These are phyloP conservation scores for Saturnispora kantuleensis DNA, from an alignment of 805 yeast genomes.

Conservation along the genomic window DNA sequence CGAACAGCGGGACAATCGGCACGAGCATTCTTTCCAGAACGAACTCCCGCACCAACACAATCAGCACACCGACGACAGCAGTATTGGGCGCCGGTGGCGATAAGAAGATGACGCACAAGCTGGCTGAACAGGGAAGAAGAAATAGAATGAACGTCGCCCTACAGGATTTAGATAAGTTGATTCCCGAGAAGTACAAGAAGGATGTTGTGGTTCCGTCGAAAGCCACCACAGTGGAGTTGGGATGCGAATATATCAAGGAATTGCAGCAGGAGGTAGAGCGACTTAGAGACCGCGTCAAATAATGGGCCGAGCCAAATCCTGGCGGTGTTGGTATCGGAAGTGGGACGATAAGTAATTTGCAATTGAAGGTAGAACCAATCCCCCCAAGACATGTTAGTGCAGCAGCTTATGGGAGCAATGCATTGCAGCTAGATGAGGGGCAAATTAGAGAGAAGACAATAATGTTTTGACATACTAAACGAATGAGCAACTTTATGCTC, in stretches of 20 bases:
- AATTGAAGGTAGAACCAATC: neutral
- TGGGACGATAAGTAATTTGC: too few relatives aligned
- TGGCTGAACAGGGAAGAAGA: constrained; percentile 94
- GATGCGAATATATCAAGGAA: constrained; percentile 55
- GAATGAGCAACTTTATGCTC: too few relatives aligned
- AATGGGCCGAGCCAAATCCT: neutral
- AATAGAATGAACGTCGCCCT: constrained; percentile 87
- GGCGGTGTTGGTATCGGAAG: too few relatives aligned
- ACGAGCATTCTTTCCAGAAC: constrained; percentile 8
- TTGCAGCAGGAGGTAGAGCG: constrained; percentile 30
- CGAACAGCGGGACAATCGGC: constrained; percentile 4
- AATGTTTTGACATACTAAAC: too few relatives aligned
- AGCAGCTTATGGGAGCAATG: too few relatives aligned
- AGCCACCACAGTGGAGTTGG: constrained; percentile 92
- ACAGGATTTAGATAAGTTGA: constrained; percentile 55
- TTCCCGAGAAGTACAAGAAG: constrained; percentile 51
- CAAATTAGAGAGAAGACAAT: too few relatives aligned
- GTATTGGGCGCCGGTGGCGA: constrained; percentile 15
- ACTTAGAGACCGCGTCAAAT: constrained; percentile 21
- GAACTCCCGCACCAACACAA: neutral
- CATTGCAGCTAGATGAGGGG: too few relatives aligned
- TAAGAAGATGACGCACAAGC: constrained; percentile 70
- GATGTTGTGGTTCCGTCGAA: constrained; percentile 70
- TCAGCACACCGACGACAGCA: neutral
- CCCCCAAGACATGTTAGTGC: too few relatives aligned